These are phyloP conservation scores for Grigorovia jiainica DNA, from an alignment of 805 yeast genomes.

Conservation along the genomic window DNA sequence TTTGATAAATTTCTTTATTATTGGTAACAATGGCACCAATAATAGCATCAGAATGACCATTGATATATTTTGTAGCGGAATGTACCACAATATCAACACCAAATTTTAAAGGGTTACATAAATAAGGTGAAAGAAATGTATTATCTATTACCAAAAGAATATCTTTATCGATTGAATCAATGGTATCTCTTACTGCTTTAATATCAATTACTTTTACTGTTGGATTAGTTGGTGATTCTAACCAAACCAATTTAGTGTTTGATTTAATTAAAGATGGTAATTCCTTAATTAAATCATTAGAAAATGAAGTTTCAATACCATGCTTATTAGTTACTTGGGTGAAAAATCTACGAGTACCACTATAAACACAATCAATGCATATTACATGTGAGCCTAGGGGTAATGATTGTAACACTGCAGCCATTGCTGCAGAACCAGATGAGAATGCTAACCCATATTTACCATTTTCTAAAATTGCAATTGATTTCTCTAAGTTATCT, in stretches of 20 bases:
- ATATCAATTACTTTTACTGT: constrained; percentile 75
- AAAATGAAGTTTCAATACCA: constrained; percentile 61
- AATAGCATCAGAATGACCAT: constrained; percentile 88
- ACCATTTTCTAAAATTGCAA: constrained; percentile 72
- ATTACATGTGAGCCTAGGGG: constrained; percentile 66
- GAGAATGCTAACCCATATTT: constrained; percentile 67
- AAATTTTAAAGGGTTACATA: constrained; percentile 70
- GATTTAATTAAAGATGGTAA: constrained; percentile 45
- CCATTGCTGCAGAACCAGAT: constrained; percentile 83
- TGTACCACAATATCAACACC: constrained; percentile 88
- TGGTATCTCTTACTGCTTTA: constrained; percentile 45
- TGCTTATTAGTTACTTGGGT: constrained; percentile 76
- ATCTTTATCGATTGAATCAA: constrained; percentile 40
- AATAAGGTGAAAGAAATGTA: constrained; percentile 80
- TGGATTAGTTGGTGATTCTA: constrained; percentile 85
- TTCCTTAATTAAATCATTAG: constrained; percentile 53
- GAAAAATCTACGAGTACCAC: constrained; percentile 87
- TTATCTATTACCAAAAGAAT: constrained; percentile 71
- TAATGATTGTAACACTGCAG: constrained; percentile 63
- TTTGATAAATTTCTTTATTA: constrained; percentile 47
- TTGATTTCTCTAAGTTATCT: constrained; percentile 65
- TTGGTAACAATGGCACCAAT: constrained; percentile 75
- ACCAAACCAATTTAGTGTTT: constrained; percentile 73
- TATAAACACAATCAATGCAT: constrained; percentile 79
- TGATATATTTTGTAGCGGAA: constrained; percentile 83